phyloP scores from a whole-genome alignment of 306 rosid species.

The Vachellia pachyceras region DNA sequence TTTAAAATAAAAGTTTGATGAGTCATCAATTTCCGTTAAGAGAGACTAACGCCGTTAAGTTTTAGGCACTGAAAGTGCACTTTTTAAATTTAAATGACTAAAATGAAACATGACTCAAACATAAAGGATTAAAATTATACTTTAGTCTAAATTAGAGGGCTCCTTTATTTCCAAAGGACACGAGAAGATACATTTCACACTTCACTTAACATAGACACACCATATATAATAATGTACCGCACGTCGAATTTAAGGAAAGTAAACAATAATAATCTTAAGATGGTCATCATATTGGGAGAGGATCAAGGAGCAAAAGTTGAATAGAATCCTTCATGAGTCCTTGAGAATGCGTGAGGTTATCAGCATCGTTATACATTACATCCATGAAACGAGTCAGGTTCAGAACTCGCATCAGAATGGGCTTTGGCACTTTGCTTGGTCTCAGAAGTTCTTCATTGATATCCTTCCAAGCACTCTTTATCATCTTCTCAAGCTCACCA shows the following conservation, averaged over 20 bases:
- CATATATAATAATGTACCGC: no score
- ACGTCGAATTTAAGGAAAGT: neutral
- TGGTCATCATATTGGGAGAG: neutral
- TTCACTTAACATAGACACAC: no score
- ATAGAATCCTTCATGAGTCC: conserved; percentile 4
- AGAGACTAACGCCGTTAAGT: no score
- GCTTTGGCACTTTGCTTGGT: neutral
- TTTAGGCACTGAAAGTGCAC: no score
- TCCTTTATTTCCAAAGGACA: no score
- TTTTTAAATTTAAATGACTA: no score
- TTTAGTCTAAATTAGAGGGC: no score
- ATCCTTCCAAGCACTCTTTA: conserved; percentile 15
- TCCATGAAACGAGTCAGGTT: neutral
- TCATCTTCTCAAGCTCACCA: neutral
- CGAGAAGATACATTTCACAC: no score
- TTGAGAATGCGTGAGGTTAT: conserved; percentile 16
- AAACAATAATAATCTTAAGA: neutral
- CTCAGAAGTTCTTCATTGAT: neutral
- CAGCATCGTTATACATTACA: conserved; percentile 8
- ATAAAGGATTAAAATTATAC: no score
- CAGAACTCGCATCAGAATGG: neutral
- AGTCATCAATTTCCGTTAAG: no score
- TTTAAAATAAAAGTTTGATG: no score
- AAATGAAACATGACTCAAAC: no score
- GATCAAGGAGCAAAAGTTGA: neutral